Conservation (phyloP, 2,329 filamentous ascomycete species). For the Microcera coccophila region DNA sequence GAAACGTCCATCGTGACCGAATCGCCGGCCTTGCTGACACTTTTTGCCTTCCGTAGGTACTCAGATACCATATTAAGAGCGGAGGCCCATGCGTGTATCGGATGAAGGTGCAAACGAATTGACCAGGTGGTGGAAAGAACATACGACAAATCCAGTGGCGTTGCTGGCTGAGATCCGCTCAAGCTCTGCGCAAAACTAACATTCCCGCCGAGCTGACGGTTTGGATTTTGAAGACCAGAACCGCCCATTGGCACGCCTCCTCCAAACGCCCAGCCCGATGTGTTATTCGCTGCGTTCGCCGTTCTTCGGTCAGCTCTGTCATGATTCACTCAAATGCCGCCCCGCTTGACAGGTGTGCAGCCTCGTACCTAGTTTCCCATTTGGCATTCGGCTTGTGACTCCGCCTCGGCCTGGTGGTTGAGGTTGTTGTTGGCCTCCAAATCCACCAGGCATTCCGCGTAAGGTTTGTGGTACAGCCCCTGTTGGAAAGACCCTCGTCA, state of each 20-base stretch:
- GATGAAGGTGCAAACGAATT: background rate
- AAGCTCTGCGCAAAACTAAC: constrained; percentile 65
- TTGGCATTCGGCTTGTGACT: constrained; percentile 59
- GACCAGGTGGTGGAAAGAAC: constrained; percentile 34
- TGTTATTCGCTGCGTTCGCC: constrained; percentile 44
- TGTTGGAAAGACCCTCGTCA: constrained; percentile 32
- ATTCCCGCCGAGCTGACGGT: constrained; percentile 54
- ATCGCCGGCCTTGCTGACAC: constrained; percentile 12
- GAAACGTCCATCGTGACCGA: constrained; percentile 1
- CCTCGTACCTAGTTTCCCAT: constrained; percentile 59
- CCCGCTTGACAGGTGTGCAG: background rate
- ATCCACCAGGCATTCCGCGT: constrained; percentile 59
- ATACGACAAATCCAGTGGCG: constrained; percentile 62
- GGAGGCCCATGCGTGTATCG: background rate
- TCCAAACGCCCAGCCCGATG: constrained; percentile 59
- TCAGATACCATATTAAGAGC: constrained; percentile 2
- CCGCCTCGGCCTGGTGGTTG: constrained; percentile 50
- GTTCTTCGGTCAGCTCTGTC: constrained; percentile 20
- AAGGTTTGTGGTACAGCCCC: constrained; percentile 59
- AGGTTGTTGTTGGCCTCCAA: constrained; percentile 52
- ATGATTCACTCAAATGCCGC: constrained; percentile 1
- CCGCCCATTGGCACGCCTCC: constrained; percentile 58
- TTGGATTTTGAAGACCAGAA: constrained; percentile 50
- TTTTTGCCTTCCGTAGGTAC: constrained; percentile 11
- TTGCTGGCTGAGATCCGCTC: constrained; percentile 58